These are phyloP conservation scores for Colletotrichum zoysiae DNA, from an alignment of 2,329 filamentous ascomycete species.

Conservation along the genomic window DNA sequence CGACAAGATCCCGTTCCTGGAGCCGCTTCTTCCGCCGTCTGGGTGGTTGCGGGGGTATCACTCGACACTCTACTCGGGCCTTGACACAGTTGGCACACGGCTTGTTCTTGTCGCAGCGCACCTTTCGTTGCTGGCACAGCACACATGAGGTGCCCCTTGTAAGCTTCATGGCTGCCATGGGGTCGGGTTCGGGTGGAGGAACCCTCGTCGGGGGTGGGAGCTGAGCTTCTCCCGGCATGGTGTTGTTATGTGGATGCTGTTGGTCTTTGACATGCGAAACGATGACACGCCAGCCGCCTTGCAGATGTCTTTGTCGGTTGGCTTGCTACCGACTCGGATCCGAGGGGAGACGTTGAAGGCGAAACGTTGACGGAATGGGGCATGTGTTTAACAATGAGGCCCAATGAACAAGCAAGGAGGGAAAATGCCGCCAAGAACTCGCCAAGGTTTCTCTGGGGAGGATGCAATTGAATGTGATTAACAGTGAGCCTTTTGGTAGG, in stretches of 20 bases:
- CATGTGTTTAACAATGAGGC: conserved; percentile 31
- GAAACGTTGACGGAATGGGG: conserved; percentile 29
- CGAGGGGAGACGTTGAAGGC: conserved; percentile 37
- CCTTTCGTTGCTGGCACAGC: conserved; percentile 81
- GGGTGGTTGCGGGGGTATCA: conserved; percentile 68
- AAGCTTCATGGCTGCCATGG: conserved; percentile 62
- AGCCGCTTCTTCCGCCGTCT: conserved; percentile 72
- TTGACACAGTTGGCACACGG: conserved; percentile 79
- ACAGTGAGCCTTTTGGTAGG: not conserved
- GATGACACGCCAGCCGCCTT: conserved; percentile 21
- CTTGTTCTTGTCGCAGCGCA: conserved; percentile 79
- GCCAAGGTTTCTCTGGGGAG: conserved; percentile 9
- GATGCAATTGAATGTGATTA: not conserved
- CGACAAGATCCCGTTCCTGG: conserved; percentile 77
- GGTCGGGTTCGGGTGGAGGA: conserved; percentile 50
- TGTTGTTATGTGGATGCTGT: conserved; percentile 38
- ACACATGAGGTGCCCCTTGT: conserved; percentile 75
- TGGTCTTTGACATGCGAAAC: conserved; percentile 8
- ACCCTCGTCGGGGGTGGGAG: conserved; percentile 42
- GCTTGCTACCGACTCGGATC: conserved; percentile 34
- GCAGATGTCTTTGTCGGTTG: conserved; percentile 33
- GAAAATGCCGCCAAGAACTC: conserved; percentile 5
- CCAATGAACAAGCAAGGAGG: conserved; percentile 28
- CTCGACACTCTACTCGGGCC: conserved; percentile 71
- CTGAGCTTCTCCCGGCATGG: conserved; percentile 43